A percentile compares a stretch with the other conserved stretches of the same genome.
phyloP scores from a whole-genome alignment of 2,329 filamentous ascomycete genomes.

The Aspergillus eucalypticola region DNA sequence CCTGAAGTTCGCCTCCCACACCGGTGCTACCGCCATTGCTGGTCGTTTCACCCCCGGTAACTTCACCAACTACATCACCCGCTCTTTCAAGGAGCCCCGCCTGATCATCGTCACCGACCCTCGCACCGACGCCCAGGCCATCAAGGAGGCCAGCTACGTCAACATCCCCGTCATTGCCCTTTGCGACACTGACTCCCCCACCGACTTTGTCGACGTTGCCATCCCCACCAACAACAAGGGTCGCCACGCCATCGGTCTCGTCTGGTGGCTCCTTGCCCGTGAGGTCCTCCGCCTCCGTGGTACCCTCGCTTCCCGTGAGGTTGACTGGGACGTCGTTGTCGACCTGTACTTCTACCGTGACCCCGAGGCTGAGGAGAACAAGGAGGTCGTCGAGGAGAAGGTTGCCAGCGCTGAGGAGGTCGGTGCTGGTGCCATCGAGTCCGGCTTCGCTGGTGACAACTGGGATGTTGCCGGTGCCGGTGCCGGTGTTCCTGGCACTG shows the following conservation, averaged over 20 bases:
- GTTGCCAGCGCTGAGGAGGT: constrained; percentile 80
- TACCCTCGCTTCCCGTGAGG: constrained; percentile 92
- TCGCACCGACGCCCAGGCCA: constrained; percentile 98
- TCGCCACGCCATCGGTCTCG: constrained; percentile 94
- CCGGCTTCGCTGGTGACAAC: constrained; percentile 73
- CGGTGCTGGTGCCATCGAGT: constrained; percentile 74
- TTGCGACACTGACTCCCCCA: constrained; percentile 98
- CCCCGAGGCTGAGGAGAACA: constrained; percentile 98
- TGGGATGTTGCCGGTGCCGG: constrained; percentile 75
- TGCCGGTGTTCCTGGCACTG: constrained; percentile 63
- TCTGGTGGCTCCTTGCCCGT: constrained; percentile 99
- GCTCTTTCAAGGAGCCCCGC: constrained; percentile 99
- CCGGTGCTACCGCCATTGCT: constrained; percentile 94
- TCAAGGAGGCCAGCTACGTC: constrained; percentile 99
- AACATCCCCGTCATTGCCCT: constrained; percentile 99
- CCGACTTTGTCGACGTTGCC: constrained; percentile 99
- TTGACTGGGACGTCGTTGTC: constrained; percentile 98
- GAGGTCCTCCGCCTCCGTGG: constrained; percentile 99
- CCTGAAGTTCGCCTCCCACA: constrained; percentile 99
- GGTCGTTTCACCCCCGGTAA: constrained; percentile 99
- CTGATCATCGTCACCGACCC: constrained; percentile 99
- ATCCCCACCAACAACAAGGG: constrained; percentile 99
- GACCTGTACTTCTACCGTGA: constrained; percentile 99
- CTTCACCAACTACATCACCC: constrained; percentile 99
- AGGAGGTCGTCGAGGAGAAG: constrained; percentile 88